Evolutionary conservation across 257 asterid genomes (phyloP).

Genomic region (Hygrophila difformis): DNA sequence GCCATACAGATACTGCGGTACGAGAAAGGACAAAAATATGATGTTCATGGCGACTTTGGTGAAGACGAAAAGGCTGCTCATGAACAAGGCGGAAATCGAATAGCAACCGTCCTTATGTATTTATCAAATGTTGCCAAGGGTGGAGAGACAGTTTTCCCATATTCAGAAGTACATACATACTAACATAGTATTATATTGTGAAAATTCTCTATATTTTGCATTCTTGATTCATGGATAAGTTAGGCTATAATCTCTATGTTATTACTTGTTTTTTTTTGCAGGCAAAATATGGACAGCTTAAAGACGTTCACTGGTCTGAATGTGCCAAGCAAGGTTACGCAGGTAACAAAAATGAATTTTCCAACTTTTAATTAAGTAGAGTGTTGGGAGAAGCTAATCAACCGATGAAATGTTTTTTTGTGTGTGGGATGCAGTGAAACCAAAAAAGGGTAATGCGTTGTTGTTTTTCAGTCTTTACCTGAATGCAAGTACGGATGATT

Average conservation of each 20-base stretch:
- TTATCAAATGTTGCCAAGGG: slow-evolving; percentile 63
- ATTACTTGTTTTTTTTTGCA: slow-evolving; percentile 12
- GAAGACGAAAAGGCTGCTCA: slow-evolving; percentile 64
- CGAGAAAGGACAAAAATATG: slow-evolving; percentile 83
- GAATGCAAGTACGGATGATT: slow-evolving; percentile 60
- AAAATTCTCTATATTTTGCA: too few relatives aligned
- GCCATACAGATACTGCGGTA: slow-evolving; percentile 74
- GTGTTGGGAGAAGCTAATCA: too few relatives aligned
- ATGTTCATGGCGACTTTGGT: slow-evolving; percentile 82
- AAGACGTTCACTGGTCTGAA: slow-evolving; percentile 70
- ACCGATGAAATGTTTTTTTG: too few relatives aligned
- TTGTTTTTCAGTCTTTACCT: slow-evolving; percentile 79
- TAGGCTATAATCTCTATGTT: too few relatives aligned
- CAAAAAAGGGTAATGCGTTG: slow-evolving; percentile 94
- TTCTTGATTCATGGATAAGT: slow-evolving; percentile 8
- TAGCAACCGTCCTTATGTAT: slow-evolving; percentile 94
- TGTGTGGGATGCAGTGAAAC: too few relatives aligned
- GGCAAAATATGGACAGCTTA: slow-evolving; percentile 42
- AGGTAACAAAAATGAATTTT: too few relatives aligned
- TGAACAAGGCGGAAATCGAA: slow-evolving; percentile 70
- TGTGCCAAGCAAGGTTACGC: slow-evolving; percentile 85
- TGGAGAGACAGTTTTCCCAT: slow-evolving; percentile 84
- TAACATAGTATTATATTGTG: too few relatives aligned
- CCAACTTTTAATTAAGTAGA: too few relatives aligned
- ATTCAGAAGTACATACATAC: too few relatives aligned